Percentiles rank a stretch among this genome's conserved stretches.
Evolutionary conservation across 495 filamentous ascomycete species (phyloP).

Genomic region (Penicillium angulare): DNA sequence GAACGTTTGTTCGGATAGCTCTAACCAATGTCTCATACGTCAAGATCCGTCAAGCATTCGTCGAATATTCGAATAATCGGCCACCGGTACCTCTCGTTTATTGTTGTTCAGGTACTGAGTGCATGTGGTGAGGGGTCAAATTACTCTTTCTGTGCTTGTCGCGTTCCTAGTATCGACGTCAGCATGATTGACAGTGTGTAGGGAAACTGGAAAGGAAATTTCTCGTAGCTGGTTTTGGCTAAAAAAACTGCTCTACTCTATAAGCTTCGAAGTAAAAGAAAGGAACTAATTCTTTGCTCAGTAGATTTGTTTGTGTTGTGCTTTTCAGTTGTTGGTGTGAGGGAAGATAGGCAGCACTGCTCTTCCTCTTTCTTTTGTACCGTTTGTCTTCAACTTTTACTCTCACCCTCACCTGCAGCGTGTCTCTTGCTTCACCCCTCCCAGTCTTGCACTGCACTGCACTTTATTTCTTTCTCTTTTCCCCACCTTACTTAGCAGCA

Average conservation of each 20-base stretch:
- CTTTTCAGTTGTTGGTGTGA: neutral
- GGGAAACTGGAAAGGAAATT: neutral
- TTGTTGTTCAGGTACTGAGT: too few species aligned
- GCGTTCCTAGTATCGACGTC: conserved; percentile 37
- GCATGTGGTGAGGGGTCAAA: too few species aligned
- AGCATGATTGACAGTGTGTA: conserved; percentile 30
- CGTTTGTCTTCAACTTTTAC: too few species aligned
- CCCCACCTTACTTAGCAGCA: too few species aligned
- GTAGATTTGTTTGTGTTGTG: too few species aligned
- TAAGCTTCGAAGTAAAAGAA: neutral
- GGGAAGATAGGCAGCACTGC: neutral
- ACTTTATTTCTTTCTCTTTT: too few species aligned
- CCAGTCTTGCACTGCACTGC: too few species aligned
- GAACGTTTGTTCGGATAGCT: conserved; percentile 42
- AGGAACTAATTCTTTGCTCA: too few species aligned
- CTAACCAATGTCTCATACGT: conserved; percentile 24
- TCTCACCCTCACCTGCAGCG: too few species aligned
- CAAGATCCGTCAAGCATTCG: conserved; percentile 16
- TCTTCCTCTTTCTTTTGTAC: too few species aligned
- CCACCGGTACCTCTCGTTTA: conserved; percentile 7
- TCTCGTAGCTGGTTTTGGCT: neutral
- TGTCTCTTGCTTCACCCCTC: too few species aligned
- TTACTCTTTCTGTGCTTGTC: too few species aligned
- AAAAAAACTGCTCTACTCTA: neutral
- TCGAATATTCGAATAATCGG: conserved; percentile 8